Percentiles rank a stretch among this genome's conserved stretches.
These are phyloP conservation scores for Lignosus rhinocerotis DNA, from an alignment of 1,284 basidiomycete species.

Conservation along the genomic window DNA sequence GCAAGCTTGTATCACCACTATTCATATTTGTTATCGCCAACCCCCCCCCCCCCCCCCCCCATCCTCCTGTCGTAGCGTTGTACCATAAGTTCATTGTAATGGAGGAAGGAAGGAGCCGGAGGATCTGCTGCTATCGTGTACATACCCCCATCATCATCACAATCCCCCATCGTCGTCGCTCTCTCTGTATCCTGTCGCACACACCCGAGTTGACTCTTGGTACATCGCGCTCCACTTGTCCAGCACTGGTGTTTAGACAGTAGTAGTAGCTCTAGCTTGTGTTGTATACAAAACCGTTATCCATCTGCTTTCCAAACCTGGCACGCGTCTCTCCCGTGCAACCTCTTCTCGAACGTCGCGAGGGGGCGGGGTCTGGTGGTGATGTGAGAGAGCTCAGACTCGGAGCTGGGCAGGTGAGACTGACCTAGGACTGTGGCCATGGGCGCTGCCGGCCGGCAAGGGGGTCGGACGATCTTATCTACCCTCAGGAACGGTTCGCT, in stretches of 20 bases:
- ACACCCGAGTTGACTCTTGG: slow-evolving; percentile 7
- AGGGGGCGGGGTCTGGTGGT: background rate
- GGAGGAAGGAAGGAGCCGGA: slow-evolving; percentile 18
- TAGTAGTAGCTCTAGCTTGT: slow-evolving; percentile 1
- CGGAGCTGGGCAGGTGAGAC: background rate
- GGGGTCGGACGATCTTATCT: background rate
- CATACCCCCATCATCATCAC: slow-evolving; percentile 18
- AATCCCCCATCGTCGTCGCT: slow-evolving; percentile 13
- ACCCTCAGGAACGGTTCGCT: slow-evolving; percentile 12
- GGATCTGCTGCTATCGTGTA: slow-evolving; percentile 19
- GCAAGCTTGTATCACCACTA: slow-evolving; percentile 34
- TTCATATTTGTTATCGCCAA: slow-evolving; percentile 18
- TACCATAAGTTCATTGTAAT: slow-evolving; percentile 26
- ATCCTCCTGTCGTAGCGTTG: slow-evolving; percentile 17
- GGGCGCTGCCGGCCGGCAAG: background rate
- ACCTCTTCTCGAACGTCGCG: background rate
- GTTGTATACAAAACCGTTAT: slow-evolving; percentile 2
- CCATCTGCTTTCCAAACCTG: slow-evolving; percentile 10
- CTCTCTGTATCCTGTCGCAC: slow-evolving; percentile 16
- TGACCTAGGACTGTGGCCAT: too few relatives aligned
- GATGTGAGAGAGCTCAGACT: background rate
- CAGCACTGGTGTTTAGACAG: slow-evolving; percentile 9
- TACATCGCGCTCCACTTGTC: slow-evolving; percentile 5
- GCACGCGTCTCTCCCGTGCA: background rate
- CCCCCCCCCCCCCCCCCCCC: background rate